phyloP scores from a whole-genome alignment of 2,329 filamentous ascomycete genomes.

The Botrytis tulipae region DNA sequence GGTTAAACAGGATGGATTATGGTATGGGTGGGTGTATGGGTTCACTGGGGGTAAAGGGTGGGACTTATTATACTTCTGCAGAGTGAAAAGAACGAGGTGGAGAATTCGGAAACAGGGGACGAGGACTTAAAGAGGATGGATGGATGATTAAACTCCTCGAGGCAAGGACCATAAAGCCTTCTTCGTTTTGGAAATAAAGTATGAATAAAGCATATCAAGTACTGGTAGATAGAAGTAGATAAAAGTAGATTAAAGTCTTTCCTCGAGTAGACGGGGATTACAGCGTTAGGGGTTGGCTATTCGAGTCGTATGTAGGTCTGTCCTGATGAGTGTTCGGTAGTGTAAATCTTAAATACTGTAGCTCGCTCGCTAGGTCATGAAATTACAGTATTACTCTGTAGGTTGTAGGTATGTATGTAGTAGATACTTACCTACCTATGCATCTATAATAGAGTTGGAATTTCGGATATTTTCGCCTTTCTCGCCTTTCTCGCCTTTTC shows the following conservation, averaged over 20 bases:
- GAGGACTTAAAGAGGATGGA: not conserved
- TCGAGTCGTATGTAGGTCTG: not conserved
- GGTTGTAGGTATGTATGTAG: not conserved
- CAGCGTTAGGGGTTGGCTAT: not conserved
- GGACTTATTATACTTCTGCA: not conserved
- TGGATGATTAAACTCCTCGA: not conserved
- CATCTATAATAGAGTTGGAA: not conserved
- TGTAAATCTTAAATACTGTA: not conserved
- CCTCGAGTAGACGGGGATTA: not conserved
- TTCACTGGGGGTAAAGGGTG: not conserved
- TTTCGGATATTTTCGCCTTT: conserved; percentile 1
- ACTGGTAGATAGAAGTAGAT: not conserved
- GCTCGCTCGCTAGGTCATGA: not conserved
- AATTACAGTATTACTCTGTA: not conserved
- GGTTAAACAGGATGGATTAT: not conserved
- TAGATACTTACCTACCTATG: not conserved
- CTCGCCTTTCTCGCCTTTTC: conserved; percentile 8
- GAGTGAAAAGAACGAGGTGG: not conserved
- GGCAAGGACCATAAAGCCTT: not conserved
- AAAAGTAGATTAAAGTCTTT: not conserved
- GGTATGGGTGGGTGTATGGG: not conserved
- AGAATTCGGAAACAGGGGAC: not conserved
- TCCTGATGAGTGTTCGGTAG: not conserved
- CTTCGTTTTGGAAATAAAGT: not conserved
- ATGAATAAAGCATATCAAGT: not conserved